phyloP scores from a whole-genome alignment of 2,329 filamentous ascomycete genomes.

The Conoideocrella luteorostrata region DNA sequence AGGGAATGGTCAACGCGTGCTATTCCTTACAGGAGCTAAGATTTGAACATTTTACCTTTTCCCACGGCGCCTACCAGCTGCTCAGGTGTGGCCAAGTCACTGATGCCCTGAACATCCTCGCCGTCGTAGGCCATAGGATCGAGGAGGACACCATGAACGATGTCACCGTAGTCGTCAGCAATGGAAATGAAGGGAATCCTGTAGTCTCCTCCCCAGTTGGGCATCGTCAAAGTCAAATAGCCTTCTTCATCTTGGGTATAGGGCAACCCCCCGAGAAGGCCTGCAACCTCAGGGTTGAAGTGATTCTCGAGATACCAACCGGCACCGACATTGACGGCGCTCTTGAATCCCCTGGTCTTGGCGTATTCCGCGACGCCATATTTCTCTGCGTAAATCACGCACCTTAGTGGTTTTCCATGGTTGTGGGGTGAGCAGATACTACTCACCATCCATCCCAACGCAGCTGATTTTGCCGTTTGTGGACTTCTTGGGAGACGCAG shows the following conservation, averaged over 20 bases:
- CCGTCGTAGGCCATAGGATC: conserved; percentile 30
- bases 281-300: no score
- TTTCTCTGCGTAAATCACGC: no score
- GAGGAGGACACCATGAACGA: conserved; percentile 38
- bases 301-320: no score
- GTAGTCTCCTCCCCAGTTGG: no score
- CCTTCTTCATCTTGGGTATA: no score
- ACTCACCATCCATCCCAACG: conserved; percentile 28
- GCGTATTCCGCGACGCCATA: no score
- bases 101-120: conserved; percentile 30
- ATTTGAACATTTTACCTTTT: conserved; percentile 21
- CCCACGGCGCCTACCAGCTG: conserved; percentile 25
- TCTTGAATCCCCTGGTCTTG: no score
- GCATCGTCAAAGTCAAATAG: no score
- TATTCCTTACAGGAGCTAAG: not conserved
- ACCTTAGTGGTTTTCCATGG: no score
- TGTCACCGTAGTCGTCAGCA: conserved; percentile 36
- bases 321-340: no score
- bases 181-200: conserved; percentile 33
- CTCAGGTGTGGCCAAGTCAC: conserved; percentile 24
- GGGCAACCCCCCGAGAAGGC: no score
- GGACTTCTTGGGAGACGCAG: conserved; percentile 23
- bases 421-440: not conserved
- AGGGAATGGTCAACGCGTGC: not conserved
- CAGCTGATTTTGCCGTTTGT: conserved; percentile 25